Conservation (phyloP, 352 stramenopile genomes). For the Paralagenidium karlingii region DNA sequence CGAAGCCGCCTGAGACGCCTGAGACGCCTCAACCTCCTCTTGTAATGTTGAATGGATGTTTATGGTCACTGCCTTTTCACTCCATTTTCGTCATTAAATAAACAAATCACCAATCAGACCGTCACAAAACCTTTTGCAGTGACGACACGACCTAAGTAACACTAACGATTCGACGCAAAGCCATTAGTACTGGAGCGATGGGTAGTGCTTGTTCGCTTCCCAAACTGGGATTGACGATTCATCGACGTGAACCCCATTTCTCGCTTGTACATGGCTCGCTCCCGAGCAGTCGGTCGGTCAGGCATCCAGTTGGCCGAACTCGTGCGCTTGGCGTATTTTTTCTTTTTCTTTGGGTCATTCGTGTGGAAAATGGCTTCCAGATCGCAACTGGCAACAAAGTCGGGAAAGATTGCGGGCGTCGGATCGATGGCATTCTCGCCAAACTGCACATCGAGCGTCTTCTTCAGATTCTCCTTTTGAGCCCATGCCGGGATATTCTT, state of each 20-base stretch:
- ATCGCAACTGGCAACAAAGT: conserved; percentile 77
- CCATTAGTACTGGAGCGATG: no score
- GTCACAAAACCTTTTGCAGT: no score
- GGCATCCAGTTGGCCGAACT: conserved; percentile 80
- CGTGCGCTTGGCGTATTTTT: conserved; percentile 59
- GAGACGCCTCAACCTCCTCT: no score
- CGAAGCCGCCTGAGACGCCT: no score
- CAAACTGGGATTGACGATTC: no score
- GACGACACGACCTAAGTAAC: no score
- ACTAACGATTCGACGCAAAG: no score
- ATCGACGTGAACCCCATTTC: conserved; percentile 57
- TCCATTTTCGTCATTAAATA: no score
- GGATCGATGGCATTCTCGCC: conserved; percentile 57
- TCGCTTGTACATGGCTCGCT: conserved; percentile 68
- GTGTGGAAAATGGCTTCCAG: conserved; percentile 76
- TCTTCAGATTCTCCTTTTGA: conserved; percentile 58
- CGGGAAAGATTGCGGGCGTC: conserved; percentile 66
- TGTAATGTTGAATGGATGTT: no score
- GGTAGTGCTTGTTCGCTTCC: no score
- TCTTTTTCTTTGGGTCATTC: conserved; percentile 58
- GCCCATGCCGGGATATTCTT: conserved; percentile 79
- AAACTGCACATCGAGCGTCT: conserved; percentile 55
- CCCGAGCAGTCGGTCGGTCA: conserved; percentile 57
- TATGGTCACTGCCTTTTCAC: no score
- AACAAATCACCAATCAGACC: no score